A percentile compares a stretch with the other conserved stretches of the same genome.
phyloP scores from a whole-genome alignment of 2,329 filamentous ascomycete genomes.

The Akanthomyces dipterigenus region DNA sequence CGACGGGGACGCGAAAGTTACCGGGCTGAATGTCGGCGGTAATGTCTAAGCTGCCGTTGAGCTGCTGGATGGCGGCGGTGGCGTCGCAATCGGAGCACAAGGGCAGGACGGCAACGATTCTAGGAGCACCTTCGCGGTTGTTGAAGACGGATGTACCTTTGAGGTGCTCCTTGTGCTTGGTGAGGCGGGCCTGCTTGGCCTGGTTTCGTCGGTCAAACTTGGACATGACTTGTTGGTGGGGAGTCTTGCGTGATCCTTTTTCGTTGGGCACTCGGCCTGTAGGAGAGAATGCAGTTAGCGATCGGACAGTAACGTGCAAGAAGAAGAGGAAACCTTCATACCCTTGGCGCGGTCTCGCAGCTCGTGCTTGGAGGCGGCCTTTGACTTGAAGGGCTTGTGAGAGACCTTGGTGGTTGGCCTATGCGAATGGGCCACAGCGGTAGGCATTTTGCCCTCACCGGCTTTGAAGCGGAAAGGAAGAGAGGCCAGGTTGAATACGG shows the following conservation, averaged over 20 bases:
- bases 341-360: slow-evolving; percentile 82
- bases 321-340: slow-evolving; percentile 27
- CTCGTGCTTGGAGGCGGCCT: slow-evolving; percentile 81
- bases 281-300: slow-evolving; percentile 9
- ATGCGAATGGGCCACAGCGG: slow-evolving; percentile 71
- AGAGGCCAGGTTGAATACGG: slow-evolving; percentile 51
- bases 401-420: slow-evolving; percentile 82
- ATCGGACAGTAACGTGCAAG: slow-evolving; percentile 12
- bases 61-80: slow-evolving; percentile 55
- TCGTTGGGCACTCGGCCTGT: slow-evolving; percentile 73
- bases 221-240: slow-evolving; percentile 94
- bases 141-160: slow-evolving; percentile 74
- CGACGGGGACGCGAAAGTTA: slow-evolving; percentile 62
- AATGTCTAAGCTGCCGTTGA: slow-evolving; percentile 78
- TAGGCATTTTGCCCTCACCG: slow-evolving; percentile 69
- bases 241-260: slow-evolving; percentile 71
- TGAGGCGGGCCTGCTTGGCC: slow-evolving; percentile 78
- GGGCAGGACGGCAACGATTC: slow-evolving; percentile 82
- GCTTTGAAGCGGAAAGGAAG: slow-evolving; percentile 86
- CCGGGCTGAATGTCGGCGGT: slow-evolving; percentile 55
- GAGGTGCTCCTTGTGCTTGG: slow-evolving; percentile 77
- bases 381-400: slow-evolving; percentile 89
- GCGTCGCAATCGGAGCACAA: slow-evolving; percentile 68
- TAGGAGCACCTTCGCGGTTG: slow-evolving; percentile 79
- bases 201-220: slow-evolving; percentile 95